These are phyloP conservation scores for Metschnikowia peoriensis DNA, from an alignment of 805 yeast species.

Conservation along the genomic window DNA sequence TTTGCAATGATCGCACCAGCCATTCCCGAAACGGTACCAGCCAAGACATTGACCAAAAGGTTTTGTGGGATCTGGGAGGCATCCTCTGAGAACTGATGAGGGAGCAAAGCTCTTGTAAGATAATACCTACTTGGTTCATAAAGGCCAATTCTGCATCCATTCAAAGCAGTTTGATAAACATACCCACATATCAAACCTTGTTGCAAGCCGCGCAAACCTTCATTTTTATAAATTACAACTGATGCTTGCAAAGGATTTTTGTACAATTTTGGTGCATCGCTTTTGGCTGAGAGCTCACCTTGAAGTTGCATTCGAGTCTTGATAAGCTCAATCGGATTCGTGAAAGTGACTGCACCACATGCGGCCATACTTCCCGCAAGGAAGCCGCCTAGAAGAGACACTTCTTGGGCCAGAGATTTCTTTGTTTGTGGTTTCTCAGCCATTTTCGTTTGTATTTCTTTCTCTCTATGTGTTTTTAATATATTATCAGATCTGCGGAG, in stretches of 20 bases:
- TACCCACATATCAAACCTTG: constrained; percentile 90
- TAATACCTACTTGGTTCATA: constrained; percentile 81
- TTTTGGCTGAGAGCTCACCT: constrained; percentile 73
- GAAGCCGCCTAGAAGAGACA: constrained; percentile 74
- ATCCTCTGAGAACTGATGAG: constrained; percentile 45
- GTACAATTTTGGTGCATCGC: constrained; percentile 54
- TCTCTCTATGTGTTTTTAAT: too few relatives aligned
- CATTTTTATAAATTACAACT: constrained; percentile 65
- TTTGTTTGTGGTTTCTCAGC: constrained; percentile 4
- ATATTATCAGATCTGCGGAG: not conserved
- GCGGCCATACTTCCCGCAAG: constrained; percentile 88
- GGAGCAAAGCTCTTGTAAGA: constrained; percentile 54
- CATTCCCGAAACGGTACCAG: constrained; percentile 84
- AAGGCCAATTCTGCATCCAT: constrained; percentile 92
- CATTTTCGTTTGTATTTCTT: not conserved
- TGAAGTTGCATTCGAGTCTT: constrained; percentile 96
- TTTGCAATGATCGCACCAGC: constrained; percentile 89
- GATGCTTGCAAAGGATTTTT: constrained; percentile 86
- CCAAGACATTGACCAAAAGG: constrained; percentile 59
- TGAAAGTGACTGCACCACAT: constrained; percentile 95
- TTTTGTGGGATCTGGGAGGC: constrained; percentile 33
- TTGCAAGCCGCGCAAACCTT: constrained; percentile 86
- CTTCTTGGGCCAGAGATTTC: constrained; percentile 24
- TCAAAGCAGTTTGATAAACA: constrained; percentile 83
- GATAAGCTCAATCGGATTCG: constrained; percentile 93